Conservation (phyloP, 768 basidiomycete genomes). For the Boletus rufocinnamomeus region DNA sequence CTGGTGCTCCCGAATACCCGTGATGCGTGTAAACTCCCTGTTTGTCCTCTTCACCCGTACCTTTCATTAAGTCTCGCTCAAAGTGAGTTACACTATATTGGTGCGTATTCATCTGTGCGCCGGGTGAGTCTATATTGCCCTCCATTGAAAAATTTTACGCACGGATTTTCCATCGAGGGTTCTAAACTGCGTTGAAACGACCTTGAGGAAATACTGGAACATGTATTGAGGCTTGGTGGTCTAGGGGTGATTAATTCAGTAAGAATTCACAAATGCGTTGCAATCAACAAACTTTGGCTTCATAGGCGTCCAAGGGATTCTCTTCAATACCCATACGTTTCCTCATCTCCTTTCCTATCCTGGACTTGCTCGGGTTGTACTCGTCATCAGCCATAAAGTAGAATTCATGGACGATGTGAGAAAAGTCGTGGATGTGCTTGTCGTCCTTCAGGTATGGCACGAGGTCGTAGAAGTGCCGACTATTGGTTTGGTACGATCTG, state of each 20-base stretch:
- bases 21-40: constrained; percentile 76
- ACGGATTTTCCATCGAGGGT: constrained; percentile 75
- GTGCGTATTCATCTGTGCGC: constrained; percentile 72
- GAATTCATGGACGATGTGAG: constrained; percentile 81
- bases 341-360: constrained; percentile 62
- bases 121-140: constrained; percentile 6
- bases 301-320: constrained; percentile 75
- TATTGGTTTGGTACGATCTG: constrained; percentile 87
- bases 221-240: constrained; percentile 83
- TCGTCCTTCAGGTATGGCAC: constrained; percentile 94
- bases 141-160: constrained; percentile 28
- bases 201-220: constrained; percentile 99
- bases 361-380: constrained; percentile 68
- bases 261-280: not conserved
- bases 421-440: constrained; percentile 89
- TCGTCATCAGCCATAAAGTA: constrained; percentile 82
- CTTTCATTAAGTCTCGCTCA: constrained; percentile 83
- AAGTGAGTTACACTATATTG: constrained; percentile 97
- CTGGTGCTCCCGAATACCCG: constrained; percentile 72
- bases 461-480: constrained; percentile 79
- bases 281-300: constrained; percentile 52
- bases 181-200: constrained; percentile 93
- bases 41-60: constrained; percentile 55
- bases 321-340: constrained; percentile 67
- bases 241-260: constrained; percentile 36